These are phyloP conservation scores for Macaranga tanarius DNA, from an alignment of 441 rosid genomes.

Conservation along the genomic window DNA sequence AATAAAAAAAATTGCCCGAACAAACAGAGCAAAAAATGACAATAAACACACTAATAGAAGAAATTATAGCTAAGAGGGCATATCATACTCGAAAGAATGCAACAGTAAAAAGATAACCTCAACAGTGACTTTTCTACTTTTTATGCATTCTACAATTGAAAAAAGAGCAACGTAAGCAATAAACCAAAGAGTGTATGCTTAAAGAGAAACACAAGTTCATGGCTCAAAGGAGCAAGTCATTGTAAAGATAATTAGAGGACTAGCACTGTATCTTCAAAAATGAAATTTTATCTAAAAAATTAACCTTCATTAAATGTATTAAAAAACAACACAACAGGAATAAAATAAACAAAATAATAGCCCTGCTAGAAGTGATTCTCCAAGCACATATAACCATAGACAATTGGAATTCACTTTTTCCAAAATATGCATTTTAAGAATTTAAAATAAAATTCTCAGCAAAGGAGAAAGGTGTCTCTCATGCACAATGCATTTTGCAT, in stretches of 20 bases:
- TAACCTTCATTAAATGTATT: neutral
- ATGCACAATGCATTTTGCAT: conserved; percentile 14
- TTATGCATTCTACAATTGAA: neutral
- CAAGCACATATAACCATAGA: neutral
- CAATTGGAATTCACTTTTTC: neutral
- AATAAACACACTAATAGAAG: neutral
- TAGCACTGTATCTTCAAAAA: neutral
- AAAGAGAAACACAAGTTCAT: neutral
- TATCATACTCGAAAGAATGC: neutral
- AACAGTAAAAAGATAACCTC: neutral
- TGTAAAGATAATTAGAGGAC: neutral
- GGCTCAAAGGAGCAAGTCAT: neutral
- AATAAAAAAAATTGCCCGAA: neutral
- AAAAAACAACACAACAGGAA: neutral
- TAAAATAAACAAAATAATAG: neutral
- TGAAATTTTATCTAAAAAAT: neutral
- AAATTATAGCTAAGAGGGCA: neutral
- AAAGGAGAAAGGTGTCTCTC: conserved; percentile 5
- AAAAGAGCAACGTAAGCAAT: neutral
- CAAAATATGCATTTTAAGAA: neutral
- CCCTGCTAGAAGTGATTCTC: neutral
- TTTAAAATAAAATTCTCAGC: neutral
- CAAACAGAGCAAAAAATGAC: neutral
- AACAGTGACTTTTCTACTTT: neutral
- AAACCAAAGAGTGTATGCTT: neutral